phyloP scores from a whole-genome alignment of 345 rosid species.

The Eucalyptus globulus region DNA sequence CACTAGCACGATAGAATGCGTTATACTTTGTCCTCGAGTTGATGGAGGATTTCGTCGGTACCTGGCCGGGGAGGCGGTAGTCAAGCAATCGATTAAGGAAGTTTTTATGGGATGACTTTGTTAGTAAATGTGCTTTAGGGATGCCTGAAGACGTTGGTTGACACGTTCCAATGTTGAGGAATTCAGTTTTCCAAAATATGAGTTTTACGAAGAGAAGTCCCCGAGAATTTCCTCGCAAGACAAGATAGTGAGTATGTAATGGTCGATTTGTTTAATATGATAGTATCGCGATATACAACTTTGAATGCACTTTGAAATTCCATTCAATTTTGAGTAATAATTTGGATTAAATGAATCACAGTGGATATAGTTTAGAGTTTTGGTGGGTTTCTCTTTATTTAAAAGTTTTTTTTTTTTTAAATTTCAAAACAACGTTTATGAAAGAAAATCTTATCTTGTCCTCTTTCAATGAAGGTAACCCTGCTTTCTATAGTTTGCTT shows the following conservation, averaged over 20 bases:
- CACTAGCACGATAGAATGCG: neutral
- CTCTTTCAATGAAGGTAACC: too few relatives aligned
- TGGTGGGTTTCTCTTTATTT: fast-evolving
- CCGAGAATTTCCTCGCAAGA: fast-evolving
- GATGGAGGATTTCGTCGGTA: neutral
- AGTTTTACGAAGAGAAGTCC: fast-evolving
- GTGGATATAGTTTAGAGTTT: too few relatives aligned
- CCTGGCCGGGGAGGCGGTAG: neutral
- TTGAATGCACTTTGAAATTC: fast-evolving
- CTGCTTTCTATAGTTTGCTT: too few relatives aligned
- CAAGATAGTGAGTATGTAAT: neutral
- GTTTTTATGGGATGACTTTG: neutral
- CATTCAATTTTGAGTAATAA: fast-evolving
- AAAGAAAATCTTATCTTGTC: neutral
- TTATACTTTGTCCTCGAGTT: neutral
- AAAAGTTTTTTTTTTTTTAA: too few relatives aligned
- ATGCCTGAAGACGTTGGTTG: neutral
- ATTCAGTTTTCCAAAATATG: neutral
- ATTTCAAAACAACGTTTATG: neutral
- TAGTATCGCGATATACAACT: neutral
- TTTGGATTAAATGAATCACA: too few relatives aligned
- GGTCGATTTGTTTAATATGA: fast-evolving
- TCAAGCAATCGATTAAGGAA: neutral
- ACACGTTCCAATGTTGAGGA: neutral
- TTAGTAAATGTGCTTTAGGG: neutral